Base-by-base conservation (phyloP, 208 protist species). In the Wallacemonas collosoma region DNA sequence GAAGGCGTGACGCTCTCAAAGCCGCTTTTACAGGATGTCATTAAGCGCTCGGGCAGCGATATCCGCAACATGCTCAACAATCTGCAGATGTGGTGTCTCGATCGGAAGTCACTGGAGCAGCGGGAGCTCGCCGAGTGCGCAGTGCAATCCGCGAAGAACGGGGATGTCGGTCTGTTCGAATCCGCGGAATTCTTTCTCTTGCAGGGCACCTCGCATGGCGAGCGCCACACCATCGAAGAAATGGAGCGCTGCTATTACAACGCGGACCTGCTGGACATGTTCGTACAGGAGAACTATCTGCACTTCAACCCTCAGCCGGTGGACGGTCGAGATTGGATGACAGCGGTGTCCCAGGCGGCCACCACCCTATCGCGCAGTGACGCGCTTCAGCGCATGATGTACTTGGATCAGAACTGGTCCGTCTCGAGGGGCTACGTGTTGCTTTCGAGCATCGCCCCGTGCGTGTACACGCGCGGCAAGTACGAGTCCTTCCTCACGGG, bases 41-140 rank as follows among this genome's bases (percentile, higher is more conserved):
- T 98, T 36, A 81, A 96, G 73, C 82, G 73, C 26, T 88, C 89
- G 5, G 86, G 97, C 41, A 96, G 94, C 40, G 99, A 99, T 80
- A 98, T 99, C 43, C 84, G 98, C 45, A 98, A 93, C 79, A 90
- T 98, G 72, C 84, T 99, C 17, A 99, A 99, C 81, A 90, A 96
- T 61, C 68, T 99, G 38, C 98, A 99, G 86, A 74, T 99, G 68
- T 97, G 93, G 90, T 95, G 84, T 54, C 56, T 91, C 14, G 78
- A 89, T 7, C 68, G 72, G 9, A 76, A 9, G 12, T 80, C 76
- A 15, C 72, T 96, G 15, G 82, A 89, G 67, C 91, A 91, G 69
- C 80, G 85, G 14, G 53, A 82, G 67, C 83, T 90, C 45, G 90
- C 86, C 15, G 86, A 72, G 69, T 91, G 85, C 74, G 83, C 85